Conservation (phyloP, 257 asterid species). For the Penstemon barbatus region DNA sequence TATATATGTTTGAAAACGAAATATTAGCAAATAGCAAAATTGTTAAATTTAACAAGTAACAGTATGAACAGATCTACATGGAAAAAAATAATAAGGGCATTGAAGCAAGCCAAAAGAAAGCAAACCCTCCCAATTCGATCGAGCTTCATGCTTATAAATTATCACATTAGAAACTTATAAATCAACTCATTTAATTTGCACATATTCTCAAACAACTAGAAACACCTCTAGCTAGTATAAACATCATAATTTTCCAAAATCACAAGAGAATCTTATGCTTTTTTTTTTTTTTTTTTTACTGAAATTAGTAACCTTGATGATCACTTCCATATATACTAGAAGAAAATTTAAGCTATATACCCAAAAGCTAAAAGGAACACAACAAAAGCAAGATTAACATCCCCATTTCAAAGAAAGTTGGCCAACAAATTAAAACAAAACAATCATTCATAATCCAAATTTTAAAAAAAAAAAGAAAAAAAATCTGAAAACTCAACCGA, state of each 20-base stretch:
- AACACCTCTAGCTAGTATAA: not conserved
- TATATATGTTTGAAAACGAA: too few relatives aligned
- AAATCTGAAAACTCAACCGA: not conserved
- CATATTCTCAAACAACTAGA: not conserved
- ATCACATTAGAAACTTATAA: too few relatives aligned
- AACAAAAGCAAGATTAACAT: not conserved
- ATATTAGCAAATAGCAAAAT: too few relatives aligned
- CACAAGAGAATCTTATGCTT: not conserved
- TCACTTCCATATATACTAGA: too few relatives aligned
- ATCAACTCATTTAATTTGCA: not conserved
- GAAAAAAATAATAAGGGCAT: too few relatives aligned
- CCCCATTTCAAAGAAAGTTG: too few relatives aligned
- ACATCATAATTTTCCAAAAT: not conserved
- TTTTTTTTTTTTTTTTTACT: not conserved
- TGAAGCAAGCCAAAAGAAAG: too few relatives aligned
- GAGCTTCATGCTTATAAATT: too few relatives aligned
- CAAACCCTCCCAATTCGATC: too few relatives aligned
- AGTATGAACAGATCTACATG: too few relatives aligned
- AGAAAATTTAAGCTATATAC: not conserved
- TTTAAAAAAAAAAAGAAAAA: slow-evolving; percentile 18
- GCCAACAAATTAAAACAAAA: not conserved
- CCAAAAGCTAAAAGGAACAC: not conserved
- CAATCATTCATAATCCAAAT: slow-evolving; percentile 8
- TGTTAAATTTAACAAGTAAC: too few relatives aligned
- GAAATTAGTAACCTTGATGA: too few relatives aligned